These are phyloP conservation scores for Plasmodium sp. DNA, from an alignment of 169 alveolate genomes.

Conservation along the genomic window DNA sequence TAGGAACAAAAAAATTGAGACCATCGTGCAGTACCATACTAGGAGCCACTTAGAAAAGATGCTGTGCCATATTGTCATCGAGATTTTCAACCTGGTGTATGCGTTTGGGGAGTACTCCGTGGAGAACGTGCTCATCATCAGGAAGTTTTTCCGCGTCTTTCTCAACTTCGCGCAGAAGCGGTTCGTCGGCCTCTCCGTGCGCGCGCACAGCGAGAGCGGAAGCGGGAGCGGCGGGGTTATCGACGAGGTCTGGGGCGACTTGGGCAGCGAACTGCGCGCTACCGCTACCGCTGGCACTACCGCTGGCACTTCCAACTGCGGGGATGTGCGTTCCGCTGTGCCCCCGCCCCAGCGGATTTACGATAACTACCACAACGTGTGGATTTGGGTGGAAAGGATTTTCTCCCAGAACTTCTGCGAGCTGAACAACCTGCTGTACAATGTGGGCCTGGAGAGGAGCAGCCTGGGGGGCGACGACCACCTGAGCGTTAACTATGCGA, in stretches of 20 bases:
- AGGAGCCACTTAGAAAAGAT: constrained; percentile 51
- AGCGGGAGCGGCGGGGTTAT: not conserved
- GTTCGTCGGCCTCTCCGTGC: constrained; percentile 20
- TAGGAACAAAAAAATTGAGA: constrained; percentile 28
- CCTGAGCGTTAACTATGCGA: constrained; percentile 12
- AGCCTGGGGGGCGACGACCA: not conserved
- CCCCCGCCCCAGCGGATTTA: constrained; percentile 18
- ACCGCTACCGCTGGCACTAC: not conserved
- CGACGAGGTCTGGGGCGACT: not conserved
- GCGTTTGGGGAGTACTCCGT: constrained; percentile 47
- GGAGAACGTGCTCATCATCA: constrained; percentile 41
- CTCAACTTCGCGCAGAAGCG: constrained; percentile 51
- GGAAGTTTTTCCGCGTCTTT: constrained; percentile 65
- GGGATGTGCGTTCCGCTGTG: not conserved
- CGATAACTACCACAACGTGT: constrained; percentile 60
- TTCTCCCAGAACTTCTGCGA: constrained; percentile 44
- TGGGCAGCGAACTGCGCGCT: not conserved
- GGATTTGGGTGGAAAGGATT: constrained; percentile 69
- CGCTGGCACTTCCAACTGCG: not conserved
- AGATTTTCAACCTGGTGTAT: constrained; percentile 56
- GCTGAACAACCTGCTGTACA: constrained; percentile 31
- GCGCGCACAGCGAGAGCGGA: not conserved
- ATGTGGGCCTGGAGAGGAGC: not conserved
- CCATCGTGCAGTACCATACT: constrained; percentile 53
- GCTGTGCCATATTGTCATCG: constrained; percentile 40